Base-by-base conservation (phyloP, 495 filamentous ascomycete species). In the Terfezia boudieri region DNA sequence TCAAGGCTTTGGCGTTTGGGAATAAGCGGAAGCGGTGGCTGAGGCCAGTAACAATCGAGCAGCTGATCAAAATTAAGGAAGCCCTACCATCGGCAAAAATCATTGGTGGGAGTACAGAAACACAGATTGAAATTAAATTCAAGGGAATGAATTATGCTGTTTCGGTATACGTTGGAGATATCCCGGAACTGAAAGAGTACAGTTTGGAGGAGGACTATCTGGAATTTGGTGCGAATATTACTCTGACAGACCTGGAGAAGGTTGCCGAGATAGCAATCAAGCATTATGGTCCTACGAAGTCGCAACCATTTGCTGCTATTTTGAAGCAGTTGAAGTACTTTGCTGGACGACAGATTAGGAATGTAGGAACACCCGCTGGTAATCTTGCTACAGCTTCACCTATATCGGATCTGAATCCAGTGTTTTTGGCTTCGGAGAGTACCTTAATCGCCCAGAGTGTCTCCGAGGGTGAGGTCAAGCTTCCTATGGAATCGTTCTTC, bases 41-140 rank as follows among this genome's bases (percentile, higher is more conserved):
- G 63, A 74, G 90, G 16, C 90, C 90, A 8, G 84, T 84, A 32
- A 94, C 83, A 0, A 60, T 98, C 20, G 73, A 86, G 22, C 87
- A 98, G 62, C 71, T 98, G 22, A 69, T 98, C 23, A 80, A 94
- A 59, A 93, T 98, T 67, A 95, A 94, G 70, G 78, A 70, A 59
- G 77, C 77, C 0, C 81, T 87, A 57, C 90, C 88, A 0, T 78
- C 79, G 6, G 84, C 89, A 2, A 98, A 98, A 68, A 74, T 98
- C 55, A 94, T 98, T 57, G 89, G 88, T 26, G 90, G 90, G 46
- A 93, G 86, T 65, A 93, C 86, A 4, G 90, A 98, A 68, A 96
- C 89, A 0, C 90, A 95, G 66, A 95, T 98, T 53, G 90, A 98
- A 67, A 81, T 93, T 68, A 95, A 94, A 64, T 98, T 98, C 74